Base-by-base conservation (phyloP, 2,329 filamentous ascomycete genomes). In the Fragosphaeria purpurea region DNA sequence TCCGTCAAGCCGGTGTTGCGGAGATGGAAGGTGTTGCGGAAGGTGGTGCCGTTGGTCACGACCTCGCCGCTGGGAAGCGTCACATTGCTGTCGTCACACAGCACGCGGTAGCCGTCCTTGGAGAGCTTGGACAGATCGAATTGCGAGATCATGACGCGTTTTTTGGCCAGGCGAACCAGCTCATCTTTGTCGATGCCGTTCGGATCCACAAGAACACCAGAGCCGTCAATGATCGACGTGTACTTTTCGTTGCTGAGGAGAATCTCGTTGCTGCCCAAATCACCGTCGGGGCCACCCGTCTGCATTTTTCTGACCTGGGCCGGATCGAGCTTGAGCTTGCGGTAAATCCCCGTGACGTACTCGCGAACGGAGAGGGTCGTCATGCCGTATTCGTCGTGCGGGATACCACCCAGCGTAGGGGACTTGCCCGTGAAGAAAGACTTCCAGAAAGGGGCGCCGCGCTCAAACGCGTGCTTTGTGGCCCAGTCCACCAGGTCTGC, bases 381-480 rank as follows among this genome's bases (percentile, higher is more conserved):
- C 93, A 98, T 98, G 61, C 93, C 93, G 63, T 98, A 98, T 41
- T 76, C 71, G 66, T 98, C 93, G 68, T 98, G 93, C 39, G 93
- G 93, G 59, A 98, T 98, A 64, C 93, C 93, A 56, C 93, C 93
- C 11, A 98, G 79, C 69, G 86, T 93, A 48, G 89, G 93, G 59
- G 88, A 95, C 77, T 98, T 98, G 63, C 93, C 93, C 2, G 93
- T 98, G 77, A 98, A 98, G 80, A 98, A 98, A 0, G 93, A 98
- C 76, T 98, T 98, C 93, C 93, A 98, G 88, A 91, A 98, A 33
- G 89, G 88, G 5, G 93, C 93, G 44, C 89, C 89, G 60, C 93
- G 83, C 55, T 74, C 73, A 48, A 88, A 82, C 54, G 93, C 93
- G 67, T 98, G 93, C 67, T 93, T 85, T 1, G 93, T 98, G n/a